Percentiles rank a stretch among this genome's conserved stretches.
phyloP scores from a whole-genome alignment of 2,329 filamentous ascomycete genomes.

The Cercospora sp. region DNA sequence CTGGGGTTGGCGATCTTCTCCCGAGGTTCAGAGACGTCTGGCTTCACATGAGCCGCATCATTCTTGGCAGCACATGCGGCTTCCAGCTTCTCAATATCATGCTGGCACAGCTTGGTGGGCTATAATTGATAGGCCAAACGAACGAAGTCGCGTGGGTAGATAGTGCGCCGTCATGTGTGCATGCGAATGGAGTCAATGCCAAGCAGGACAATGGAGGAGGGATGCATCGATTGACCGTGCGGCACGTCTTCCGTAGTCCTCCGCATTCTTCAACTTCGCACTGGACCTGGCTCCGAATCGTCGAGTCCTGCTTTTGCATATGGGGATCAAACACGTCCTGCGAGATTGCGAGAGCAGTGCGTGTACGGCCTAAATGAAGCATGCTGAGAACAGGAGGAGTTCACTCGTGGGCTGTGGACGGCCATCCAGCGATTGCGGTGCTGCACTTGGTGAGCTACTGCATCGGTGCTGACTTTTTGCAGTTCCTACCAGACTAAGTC shows the following conservation, averaged over 20 bases:
- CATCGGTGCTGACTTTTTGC: background rate
- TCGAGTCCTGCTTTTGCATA: background rate
- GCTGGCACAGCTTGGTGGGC: background rate
- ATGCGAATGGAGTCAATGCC: background rate
- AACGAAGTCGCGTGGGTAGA: background rate
- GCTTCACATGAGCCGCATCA: conserved; percentile 16
- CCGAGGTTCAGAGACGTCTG: conserved; percentile 18
- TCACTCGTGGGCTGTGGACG: background rate
- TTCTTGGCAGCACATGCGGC: background rate
- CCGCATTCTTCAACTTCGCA: background rate
- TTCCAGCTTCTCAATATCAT: background rate
- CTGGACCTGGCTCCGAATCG: background rate
- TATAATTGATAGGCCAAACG: background rate
- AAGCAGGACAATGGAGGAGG: background rate
- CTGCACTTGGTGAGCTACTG: background rate
- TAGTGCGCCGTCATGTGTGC: background rate
- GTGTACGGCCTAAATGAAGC: background rate
- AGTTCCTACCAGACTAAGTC: background rate
- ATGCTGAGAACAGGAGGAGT: background rate
- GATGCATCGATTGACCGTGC: background rate
- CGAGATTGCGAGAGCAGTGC: background rate
- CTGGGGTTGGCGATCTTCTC: conserved; percentile 15
- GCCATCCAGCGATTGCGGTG: background rate
- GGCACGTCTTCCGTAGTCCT: background rate
- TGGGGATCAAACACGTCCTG: background rate